A percentile compares a stretch with the other conserved stretches of the same genome.
These are phyloP conservation scores for Vinca minor DNA, from an alignment of 257 asterid species.

Conservation along the genomic window DNA sequence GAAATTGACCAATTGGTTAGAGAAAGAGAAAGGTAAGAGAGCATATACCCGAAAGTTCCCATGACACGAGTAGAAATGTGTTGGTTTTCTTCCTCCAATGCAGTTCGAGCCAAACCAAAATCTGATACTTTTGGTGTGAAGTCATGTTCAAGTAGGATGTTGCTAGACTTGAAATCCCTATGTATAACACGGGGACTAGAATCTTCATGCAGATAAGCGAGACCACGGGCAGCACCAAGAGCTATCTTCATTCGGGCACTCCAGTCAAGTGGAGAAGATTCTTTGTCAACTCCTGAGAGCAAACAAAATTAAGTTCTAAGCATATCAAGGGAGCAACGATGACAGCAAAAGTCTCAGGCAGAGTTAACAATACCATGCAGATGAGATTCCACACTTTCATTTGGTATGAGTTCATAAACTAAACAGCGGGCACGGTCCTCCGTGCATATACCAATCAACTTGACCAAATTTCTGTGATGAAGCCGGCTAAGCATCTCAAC, in stretches of 20 bases:
- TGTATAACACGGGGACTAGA: slow-evolving; percentile 94
- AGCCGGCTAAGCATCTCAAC: slow-evolving; percentile 96
- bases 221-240: slow-evolving; percentile 92
- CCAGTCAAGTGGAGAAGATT: slow-evolving; percentile 78
- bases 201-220: slow-evolving; percentile 92
- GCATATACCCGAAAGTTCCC: slow-evolving; percentile 90
- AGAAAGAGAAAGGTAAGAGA: no score
- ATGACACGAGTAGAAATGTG: slow-evolving; percentile 94
- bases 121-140: slow-evolving; percentile 87
- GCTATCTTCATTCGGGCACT: slow-evolving; percentile 80
- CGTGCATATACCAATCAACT: slow-evolving; percentile 71
- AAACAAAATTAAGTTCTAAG: slow-evolving; percentile 6
- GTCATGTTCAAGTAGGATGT: slow-evolving; percentile 75
- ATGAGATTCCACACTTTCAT: slow-evolving; percentile 90
- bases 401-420: slow-evolving; percentile 67
- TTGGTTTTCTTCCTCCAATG: slow-evolving; percentile 62
- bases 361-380: slow-evolving; percentile 57
- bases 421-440: slow-evolving; percentile 79
- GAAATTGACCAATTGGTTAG: no score
- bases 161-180: slow-evolving; percentile 92
- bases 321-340: neutral
- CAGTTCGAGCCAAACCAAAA: slow-evolving; percentile 86
- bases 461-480: slow-evolving; percentile 86
- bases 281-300: slow-evolving; percentile 62
- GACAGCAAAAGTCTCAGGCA: neutral